phyloP scores from a whole-genome alignment of 2,329 filamentous ascomycete species.

The Xylariaceae sp. region DNA sequence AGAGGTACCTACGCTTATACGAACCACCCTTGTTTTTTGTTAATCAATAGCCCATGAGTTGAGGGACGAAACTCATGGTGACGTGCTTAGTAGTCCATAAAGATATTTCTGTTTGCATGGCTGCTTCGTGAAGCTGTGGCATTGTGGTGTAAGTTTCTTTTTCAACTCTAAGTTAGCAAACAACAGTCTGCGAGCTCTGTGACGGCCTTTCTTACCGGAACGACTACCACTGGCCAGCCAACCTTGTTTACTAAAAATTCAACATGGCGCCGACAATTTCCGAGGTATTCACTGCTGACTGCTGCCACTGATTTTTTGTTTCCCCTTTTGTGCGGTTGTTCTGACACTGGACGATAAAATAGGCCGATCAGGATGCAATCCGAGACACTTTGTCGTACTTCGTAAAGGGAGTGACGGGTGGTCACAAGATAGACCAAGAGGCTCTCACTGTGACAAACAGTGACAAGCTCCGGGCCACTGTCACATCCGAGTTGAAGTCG shows the following conservation, averaged over 20 bases:
- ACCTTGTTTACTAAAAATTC: not conserved
- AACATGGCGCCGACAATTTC: not conserved
- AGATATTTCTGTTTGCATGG: too few species aligned
- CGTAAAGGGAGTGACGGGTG: conserved; percentile 4
- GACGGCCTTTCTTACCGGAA: too few species aligned
- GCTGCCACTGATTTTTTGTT: not conserved
- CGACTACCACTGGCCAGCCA: too few species aligned
- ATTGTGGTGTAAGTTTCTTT: too few species aligned
- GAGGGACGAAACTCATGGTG: too few species aligned
- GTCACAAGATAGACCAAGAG: conserved; percentile 4
- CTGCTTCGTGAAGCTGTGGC: too few species aligned
- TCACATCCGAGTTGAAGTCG: not conserved
- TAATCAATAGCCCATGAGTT: too few species aligned
- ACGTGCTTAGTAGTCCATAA: too few species aligned
- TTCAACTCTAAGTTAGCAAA: too few species aligned
- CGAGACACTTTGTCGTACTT: conserved; percentile 6
- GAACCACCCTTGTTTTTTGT: too few species aligned
- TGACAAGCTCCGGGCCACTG: conserved; percentile 4
- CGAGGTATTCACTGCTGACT: not conserved
- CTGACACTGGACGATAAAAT: not conserved
- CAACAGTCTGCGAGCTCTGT: too few species aligned
- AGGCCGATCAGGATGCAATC: conserved; percentile 3
- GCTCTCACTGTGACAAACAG: conserved; percentile 4
- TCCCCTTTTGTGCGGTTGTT: not conserved
- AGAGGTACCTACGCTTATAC: too few species aligned